Evolutionary conservation across 345 rosid species (phyloP).

Genomic region (Syzygium oleosum): DNA sequence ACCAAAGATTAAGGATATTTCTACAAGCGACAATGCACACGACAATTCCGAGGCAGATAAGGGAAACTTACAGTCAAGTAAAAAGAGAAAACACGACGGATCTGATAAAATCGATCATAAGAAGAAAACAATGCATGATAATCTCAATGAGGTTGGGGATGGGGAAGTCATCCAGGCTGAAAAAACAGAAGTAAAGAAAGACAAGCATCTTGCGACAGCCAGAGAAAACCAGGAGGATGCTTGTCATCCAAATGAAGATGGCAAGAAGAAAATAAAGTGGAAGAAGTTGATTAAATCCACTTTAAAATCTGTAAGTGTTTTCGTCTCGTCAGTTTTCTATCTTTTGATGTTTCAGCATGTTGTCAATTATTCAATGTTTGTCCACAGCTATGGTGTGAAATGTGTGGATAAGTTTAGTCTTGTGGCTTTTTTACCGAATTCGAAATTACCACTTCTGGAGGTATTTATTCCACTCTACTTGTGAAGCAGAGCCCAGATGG

Average conservation of each 20-base stretch:
- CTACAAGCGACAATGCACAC: slow-evolving; percentile 6
- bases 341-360: background rate
- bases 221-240: slow-evolving; percentile 11
- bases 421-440: background rate
- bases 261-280: slow-evolving; percentile 61
- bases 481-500: slow-evolving; percentile 45
- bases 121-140: background rate
- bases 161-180: slow-evolving; percentile 35
- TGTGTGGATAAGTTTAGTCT: background rate
- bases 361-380: background rate
- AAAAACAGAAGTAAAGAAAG: slow-evolving; percentile 30
- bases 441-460: background rate
- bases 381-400: background rate
- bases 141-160: slow-evolving; percentile 4
- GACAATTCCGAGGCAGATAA: slow-evolving; percentile 12
- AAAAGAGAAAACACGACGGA: slow-evolving; percentile 52
- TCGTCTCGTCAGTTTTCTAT: background rate
- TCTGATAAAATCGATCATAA: slow-evolving; percentile 1
- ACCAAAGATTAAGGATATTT: slow-evolving; percentile 15
- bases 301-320: slow-evolving; percentile 48
- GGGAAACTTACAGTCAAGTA: slow-evolving; percentile 22
- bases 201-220: slow-evolving; percentile 5
- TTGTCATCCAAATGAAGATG: slow-evolving; percentile 12
- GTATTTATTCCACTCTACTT: background rate
- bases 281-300: slow-evolving; percentile 63